phyloP scores from a whole-genome alignment of 2,329 filamentous ascomycete genomes.

The Cladosporium sp. region DNA sequence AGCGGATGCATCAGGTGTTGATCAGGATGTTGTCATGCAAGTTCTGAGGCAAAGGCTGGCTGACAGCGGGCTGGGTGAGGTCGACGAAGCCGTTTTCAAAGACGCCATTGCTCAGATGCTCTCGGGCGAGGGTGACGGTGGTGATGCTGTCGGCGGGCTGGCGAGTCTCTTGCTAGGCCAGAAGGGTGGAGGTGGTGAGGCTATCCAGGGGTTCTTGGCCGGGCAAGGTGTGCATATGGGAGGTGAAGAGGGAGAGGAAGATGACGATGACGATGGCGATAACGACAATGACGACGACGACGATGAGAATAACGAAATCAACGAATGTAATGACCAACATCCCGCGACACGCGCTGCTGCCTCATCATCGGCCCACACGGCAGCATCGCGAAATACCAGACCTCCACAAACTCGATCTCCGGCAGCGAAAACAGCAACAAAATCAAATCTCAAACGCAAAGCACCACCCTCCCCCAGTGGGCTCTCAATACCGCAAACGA shows the following conservation, averaged over 20 bases:
- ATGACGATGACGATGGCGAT: background rate
- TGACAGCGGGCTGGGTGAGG: slow-evolving; percentile 32
- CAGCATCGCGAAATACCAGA: too few species aligned
- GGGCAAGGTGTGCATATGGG: slow-evolving; percentile 6
- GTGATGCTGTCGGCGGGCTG: slow-evolving; percentile 41
- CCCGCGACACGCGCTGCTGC: background rate
- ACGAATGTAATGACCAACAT: background rate
- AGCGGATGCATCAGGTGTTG: slow-evolving; percentile 24
- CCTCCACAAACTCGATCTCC: background rate
- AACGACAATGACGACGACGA: background rate
- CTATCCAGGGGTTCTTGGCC: slow-evolving; percentile 5
- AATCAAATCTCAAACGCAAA: slow-evolving; percentile 4
- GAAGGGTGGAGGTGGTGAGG: slow-evolving; percentile 2
- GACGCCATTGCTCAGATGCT: slow-evolving; percentile 44
- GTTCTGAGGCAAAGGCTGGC: slow-evolving; percentile 29
- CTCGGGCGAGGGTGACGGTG: slow-evolving; percentile 35
- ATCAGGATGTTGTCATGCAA: slow-evolving; percentile 36
- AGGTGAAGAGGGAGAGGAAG: background rate
- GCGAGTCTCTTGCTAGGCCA: slow-evolving; percentile 39
- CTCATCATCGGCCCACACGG: background rate
- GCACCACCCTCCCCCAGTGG: slow-evolving; percentile 1
- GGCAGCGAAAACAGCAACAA: background rate
- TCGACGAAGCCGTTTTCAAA: slow-evolving; percentile 41
- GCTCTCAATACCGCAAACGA: background rate
- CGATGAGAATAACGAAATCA: background rate